phyloP scores from a whole-genome alignment of 202 grass and related monocot genomes.

The Thinopyrum obtusiflorum region DNA sequence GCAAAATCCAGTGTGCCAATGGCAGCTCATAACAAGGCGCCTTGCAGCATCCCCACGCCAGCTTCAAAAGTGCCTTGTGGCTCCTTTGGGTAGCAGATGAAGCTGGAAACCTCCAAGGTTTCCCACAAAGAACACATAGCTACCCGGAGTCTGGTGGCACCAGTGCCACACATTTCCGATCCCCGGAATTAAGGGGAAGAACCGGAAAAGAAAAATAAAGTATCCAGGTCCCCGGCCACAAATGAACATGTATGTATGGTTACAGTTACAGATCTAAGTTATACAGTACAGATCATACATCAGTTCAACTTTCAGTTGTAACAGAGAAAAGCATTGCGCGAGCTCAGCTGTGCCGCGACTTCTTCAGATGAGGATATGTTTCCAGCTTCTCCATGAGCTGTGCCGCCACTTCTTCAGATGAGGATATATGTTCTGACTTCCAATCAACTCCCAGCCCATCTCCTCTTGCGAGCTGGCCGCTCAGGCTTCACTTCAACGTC shows the following conservation, averaged over 20 bases:
- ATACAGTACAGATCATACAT: conserved; percentile 48
- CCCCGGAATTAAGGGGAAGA: conserved; percentile 13
- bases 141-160: not conserved
- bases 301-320: conserved; percentile 31
- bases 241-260: conserved; percentile 35
- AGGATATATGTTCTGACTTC: not conserved
- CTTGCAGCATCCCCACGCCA: conserved; percentile 13
- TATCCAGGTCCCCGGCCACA: conserved; percentile 50
- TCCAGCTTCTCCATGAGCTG: conserved; percentile 24
- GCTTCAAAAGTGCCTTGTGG: conserved; percentile 31
- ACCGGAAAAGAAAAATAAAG: conserved; percentile 21
- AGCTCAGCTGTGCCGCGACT: not conserved
- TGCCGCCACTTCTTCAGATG: conserved; percentile 2
- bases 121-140: conserved; percentile 13
- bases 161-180: conserved; percentile 26
- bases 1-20: conserved; percentile 18
- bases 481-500: conserved; percentile 81
- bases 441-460: conserved; percentile 89
- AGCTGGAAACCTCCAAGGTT: conserved; percentile 13
- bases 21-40: conserved; percentile 11
- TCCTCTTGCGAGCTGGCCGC: conserved; percentile 90
- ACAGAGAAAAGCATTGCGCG: conserved; percentile 14
- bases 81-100: not conserved
- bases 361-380: not conserved
- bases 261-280: conserved; percentile 57